Base-by-base conservation (phyloP, 768 basidiomycete genomes). In the Paxillus ammoniavirescens region DNA sequence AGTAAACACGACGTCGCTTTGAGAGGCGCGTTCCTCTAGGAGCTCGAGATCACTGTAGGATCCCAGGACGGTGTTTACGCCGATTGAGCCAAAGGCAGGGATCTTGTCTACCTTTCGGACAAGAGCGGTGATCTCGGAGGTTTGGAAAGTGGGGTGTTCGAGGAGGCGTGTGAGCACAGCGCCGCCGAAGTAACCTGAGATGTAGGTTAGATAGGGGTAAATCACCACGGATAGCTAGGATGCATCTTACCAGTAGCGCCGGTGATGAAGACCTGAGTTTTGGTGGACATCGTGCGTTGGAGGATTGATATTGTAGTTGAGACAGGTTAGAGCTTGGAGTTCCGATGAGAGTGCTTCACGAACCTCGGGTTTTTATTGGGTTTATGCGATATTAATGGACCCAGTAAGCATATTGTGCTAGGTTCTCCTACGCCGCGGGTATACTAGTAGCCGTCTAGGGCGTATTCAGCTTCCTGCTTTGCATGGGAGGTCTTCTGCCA, bases 381-480 rank as follows among this genome's bases (percentile, higher is more conserved):
- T 26, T 26, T 26, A 26, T 26, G 5, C 26, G 26, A 26, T 26
- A 26, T 4, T 26, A 26, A 26, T 26, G 26, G 26, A 26, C 26
- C 26, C 26, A 4, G 26, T 26, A 6, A 26, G 26, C 26, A 26
- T 26, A 6, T 6, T 26, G 26, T 26, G 26, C 26, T 2, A 26
- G 26, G 4, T 26, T 26, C 26, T 26, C 26, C 26, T 26, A 26
- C 26, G 3, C 26, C 26, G 2, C 26, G 26, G 26, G 26, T 26
- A 26, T 6, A 26, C 21, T 21, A 21, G 21, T 21, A 21, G 26
- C 26, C 26, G 26, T 26, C 26, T 26, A 26, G 18, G 89, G 89
- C 15, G 56, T 85, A n/a, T 87, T 90, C 56, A 89, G 90, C 2
- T 93, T 91, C 73, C 66, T 91, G 54, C 82, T 93, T 37, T 89